phyloP scores from a whole-genome alignment of 2,329 filamentous ascomycete species.

The Talaromyces sp. region DNA sequence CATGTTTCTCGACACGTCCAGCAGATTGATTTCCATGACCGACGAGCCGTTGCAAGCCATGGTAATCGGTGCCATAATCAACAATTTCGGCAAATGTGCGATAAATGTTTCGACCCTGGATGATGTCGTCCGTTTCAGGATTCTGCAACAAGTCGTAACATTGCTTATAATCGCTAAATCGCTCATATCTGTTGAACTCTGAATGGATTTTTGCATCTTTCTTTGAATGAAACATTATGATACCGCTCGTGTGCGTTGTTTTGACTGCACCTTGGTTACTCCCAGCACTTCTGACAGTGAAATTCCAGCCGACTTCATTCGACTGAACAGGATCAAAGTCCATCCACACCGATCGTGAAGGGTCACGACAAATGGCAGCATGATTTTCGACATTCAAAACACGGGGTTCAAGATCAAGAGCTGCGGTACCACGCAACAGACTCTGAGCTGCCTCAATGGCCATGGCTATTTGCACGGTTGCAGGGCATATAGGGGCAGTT shows the following conservation, averaged over 20 bases:
- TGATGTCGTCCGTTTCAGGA: conserved; percentile 17
- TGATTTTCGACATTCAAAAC: conserved; percentile 32
- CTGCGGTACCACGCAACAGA: conserved; percentile 1
- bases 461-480: conserved; percentile 37
- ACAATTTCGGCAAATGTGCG: conserved; percentile 8
- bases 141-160: conserved; percentile 18
- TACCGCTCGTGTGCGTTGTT: neutral
- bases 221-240: neutral
- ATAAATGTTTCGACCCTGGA: conserved; percentile 21
- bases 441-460: conserved; percentile 31
- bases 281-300: conserved; percentile 24
- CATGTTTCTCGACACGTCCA: conserved; percentile 19
- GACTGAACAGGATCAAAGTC: conserved; percentile 25
- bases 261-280: neutral
- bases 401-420: conserved; percentile 23
- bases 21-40: conserved; percentile 21
- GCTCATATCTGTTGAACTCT: conserved; percentile 30
- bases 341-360: conserved; percentile 25
- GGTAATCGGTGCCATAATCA: conserved; percentile 7
- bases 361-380: conserved; percentile 31
- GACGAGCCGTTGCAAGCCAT: conserved; percentile 21
- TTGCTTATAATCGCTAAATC: conserved; percentile 32
- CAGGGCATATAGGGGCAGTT: conserved; percentile 40
- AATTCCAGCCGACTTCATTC: conserved; percentile 26
- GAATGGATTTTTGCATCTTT: neutral